Evolutionary conservation across 2,329 filamentous ascomycete genomes (phyloP).

Genomic region (Penicillium sp.): DNA sequence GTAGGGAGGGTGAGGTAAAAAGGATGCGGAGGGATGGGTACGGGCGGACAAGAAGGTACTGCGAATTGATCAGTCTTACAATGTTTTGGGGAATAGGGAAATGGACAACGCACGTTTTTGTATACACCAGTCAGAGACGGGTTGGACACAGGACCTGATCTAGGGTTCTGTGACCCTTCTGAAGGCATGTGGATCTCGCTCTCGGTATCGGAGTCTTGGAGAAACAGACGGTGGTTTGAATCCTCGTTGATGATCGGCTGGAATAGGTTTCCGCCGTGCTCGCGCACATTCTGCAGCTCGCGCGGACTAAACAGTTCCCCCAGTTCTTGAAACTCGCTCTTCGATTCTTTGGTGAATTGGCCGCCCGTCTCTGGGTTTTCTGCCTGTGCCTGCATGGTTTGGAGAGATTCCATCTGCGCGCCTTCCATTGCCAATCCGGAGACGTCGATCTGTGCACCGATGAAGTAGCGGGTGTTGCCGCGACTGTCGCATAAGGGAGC

Average conservation of each 20-base stretch:
- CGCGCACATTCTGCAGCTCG: slow-evolving; percentile 65
- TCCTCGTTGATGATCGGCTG: slow-evolving; percentile 20
- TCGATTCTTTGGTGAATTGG: slow-evolving; percentile 35
- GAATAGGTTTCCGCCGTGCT: slow-evolving; percentile 57
- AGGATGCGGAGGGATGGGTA: slow-evolving; percentile 65
- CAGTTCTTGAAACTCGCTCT: slow-evolving; percentile 64
- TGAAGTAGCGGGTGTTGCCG: slow-evolving; percentile 65
- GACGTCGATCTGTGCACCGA: slow-evolving; percentile 71
- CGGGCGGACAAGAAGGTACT: slow-evolving; percentile 53
- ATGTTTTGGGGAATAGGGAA: not conserved
- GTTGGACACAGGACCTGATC: not conserved
- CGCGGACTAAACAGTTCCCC: slow-evolving; percentile 67
- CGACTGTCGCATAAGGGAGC: slow-evolving; percentile 68
- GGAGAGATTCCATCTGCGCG: slow-evolving; percentile 63
- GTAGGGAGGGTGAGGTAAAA: slow-evolving; percentile 66
- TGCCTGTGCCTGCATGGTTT: slow-evolving; percentile 43
- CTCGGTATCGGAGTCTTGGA: slow-evolving; percentile 16
- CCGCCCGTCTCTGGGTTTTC: slow-evolving; percentile 16
- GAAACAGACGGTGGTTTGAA: slow-evolving; percentile 12
- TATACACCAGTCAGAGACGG: slow-evolving; percentile 49
- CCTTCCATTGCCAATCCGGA: slow-evolving; percentile 66
- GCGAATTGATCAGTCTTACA: not conserved
- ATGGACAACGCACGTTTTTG: slow-evolving; percentile 50
- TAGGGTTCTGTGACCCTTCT: not conserved
- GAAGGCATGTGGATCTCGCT: not conserved